Base-by-base conservation (phyloP, 768 basidiomycete species). In the Calocera cornea region DNA sequence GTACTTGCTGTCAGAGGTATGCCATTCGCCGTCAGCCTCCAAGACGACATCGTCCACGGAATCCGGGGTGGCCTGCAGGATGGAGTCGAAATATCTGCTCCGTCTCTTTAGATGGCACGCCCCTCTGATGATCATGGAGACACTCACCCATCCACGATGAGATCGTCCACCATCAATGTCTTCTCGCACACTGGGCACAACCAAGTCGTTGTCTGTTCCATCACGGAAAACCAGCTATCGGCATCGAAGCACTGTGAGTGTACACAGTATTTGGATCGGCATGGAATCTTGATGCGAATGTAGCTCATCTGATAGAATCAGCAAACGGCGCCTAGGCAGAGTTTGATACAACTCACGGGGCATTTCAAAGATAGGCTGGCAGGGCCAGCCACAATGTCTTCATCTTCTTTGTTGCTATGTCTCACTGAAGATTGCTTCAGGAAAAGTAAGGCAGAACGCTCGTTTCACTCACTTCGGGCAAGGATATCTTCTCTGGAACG, bases 191-290 rank as follows among this genome's bases (percentile, higher is more conserved):
- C 88, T 31, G 97, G 95, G 77, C 97, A 98, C 54, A 88, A 76
- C 89, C 91, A 99, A 34, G 93, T 94, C 1, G 95, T 97, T 10
- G 94, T 97, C 78, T 92, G 88, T 73, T 95, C 91, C 86, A 97
- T 98, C 75, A 95, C 86, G 2, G 88, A 87, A 73, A 89, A 92
- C 94, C 94, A 99, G 41, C 90, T 92, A 19, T 82, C 82, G 0
- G 94, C 94, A 76, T 99, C 97, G 77, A 98, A 99, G 75, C 97
- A 99, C 72, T 94, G 90, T 7, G 90, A 79, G 76, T 98, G 97
- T 40, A 89, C 86, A 73, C 97, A 98, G 68, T 82, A 80, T n/a
- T 79, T 82, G 0, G 97, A 95, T 34, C 95, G 89, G 75, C 90
- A 87, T 8, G 97, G 95, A 0, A 84, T 88, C 36, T 77, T 80